Evolutionary conservation across 106 monocot genomes (phyloP).

Genomic region (Cymbidium sinense): DNA sequence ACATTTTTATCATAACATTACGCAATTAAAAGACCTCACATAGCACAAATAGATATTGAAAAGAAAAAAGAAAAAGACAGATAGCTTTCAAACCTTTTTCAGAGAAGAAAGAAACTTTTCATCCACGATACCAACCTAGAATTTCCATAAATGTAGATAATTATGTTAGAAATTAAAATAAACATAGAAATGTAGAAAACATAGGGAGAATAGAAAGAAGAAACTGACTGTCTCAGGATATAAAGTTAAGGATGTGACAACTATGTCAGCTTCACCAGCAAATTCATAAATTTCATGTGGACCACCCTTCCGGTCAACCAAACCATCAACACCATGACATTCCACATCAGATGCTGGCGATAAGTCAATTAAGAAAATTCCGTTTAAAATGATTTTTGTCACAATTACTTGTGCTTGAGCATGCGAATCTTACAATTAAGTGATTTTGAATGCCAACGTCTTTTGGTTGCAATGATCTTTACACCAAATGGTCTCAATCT

Average conservation of each 20-base stretch:
- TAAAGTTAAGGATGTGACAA: constrained; percentile 65
- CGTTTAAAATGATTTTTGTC: background rate
- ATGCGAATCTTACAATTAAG: constrained; percentile 21
- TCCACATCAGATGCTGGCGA: constrained; percentile 2
- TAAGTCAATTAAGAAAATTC: background rate
- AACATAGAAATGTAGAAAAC: background rate
- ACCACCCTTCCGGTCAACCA: constrained; percentile 74
- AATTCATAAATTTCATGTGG: constrained; percentile 71
- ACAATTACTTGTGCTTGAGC: background rate
- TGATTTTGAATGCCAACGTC: constrained; percentile 46
- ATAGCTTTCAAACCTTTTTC: constrained; percentile 42
- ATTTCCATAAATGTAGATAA: constrained; percentile 7
- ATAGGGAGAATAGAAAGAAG: constrained; percentile 5
- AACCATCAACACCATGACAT: constrained; percentile 29
- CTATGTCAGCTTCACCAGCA: constrained; percentile 88
- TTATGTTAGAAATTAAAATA: background rate
- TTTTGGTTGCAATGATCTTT: constrained; percentile 80
- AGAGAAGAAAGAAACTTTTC: constrained; percentile 52
- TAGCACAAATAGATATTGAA: background rate
- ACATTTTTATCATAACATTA: background rate
- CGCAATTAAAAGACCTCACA: background rate
- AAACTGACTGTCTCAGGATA: constrained; percentile 59
- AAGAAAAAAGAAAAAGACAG: background rate
- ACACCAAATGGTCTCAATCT: constrained; percentile 81
- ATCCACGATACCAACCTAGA: constrained; percentile 60